phyloP scores from a whole-genome alignment of 2,329 filamentous ascomycete species.

The Fusarium solani-melongenae region DNA sequence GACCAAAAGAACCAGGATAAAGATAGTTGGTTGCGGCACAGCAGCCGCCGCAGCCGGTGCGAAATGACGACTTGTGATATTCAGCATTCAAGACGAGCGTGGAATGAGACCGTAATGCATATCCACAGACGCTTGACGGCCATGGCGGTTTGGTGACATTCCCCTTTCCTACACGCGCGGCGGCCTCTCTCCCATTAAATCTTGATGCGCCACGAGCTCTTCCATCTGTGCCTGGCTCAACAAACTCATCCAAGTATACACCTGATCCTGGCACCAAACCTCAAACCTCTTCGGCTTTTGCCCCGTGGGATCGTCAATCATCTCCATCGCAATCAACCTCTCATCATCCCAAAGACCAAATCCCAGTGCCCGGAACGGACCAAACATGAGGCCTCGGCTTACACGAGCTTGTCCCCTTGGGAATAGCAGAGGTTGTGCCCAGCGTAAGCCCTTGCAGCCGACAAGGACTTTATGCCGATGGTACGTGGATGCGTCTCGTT shows the following conservation, averaged over 20 bases:
- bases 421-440: conserved; percentile 6
- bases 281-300: conserved; percentile 4
- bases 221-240: conserved; percentile 4
- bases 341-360: conserved; percentile 31
- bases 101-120: no score
- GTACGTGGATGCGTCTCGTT: not conserved
- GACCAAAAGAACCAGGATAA: not conserved
- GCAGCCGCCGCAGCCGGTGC: no score
- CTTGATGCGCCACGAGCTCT: conserved; percentile 5
- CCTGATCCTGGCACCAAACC: conserved; percentile 24
- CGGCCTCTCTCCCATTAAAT: not conserved
- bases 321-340: conserved; percentile 21
- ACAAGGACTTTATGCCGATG: conserved; percentile 12
- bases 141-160: no score
- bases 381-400: conserved; percentile 17
- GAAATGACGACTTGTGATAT: no score
- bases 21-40: not conserved
- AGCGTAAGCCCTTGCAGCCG: conserved; percentile 6
- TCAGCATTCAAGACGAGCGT: no score
- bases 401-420: not conserved
- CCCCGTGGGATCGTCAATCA: conserved; percentile 18
- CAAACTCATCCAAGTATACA: conserved; percentile 31
- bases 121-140: no score
- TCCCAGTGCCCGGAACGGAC: conserved; percentile 17
- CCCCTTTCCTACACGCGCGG: no score